Percentiles rank a stretch among this genome's conserved stretches.
Evolutionary conservation across 2,329 filamentous ascomycete genomes (phyloP).

Genomic region (Elsinoe perseae): DNA sequence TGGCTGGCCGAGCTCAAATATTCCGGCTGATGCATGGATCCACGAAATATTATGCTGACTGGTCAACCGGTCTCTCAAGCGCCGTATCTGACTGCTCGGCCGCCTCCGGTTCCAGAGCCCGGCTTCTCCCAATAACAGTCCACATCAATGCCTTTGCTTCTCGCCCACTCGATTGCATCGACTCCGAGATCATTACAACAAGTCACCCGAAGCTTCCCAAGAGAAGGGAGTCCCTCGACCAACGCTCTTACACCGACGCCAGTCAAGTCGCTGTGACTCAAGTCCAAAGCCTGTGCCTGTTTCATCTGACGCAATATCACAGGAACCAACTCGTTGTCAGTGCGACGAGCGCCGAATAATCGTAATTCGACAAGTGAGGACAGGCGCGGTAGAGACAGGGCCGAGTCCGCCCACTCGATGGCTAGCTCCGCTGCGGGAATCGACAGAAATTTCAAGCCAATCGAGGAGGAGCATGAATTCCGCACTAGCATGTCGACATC

Average conservation of each 20-base stretch:
- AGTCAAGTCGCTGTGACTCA: constrained; percentile 33
- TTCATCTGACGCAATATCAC: constrained; percentile 14
- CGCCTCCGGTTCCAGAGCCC: background rate
- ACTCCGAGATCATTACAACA: constrained; percentile 31
- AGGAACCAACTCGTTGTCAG: constrained; percentile 14
- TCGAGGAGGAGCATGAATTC: background rate
- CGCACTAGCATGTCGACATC: background rate
- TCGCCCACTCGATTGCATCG: constrained; percentile 37
- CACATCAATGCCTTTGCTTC: constrained; percentile 29
- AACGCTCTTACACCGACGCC: constrained; percentile 36
- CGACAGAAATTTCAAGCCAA: background rate
- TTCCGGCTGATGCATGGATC: no score
- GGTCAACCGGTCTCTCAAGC: background rate
- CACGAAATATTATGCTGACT: no score
- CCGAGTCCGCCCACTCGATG: constrained; percentile 9
- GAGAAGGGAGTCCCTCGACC: constrained; percentile 23
- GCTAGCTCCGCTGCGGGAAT: background rate
- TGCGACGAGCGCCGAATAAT: background rate
- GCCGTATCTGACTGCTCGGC: constrained; percentile 4
- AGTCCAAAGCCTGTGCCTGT: constrained; percentile 27
- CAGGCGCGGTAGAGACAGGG: constrained; percentile 12
- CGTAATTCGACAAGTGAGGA: constrained; percentile 6
- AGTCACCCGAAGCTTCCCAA: constrained; percentile 23
- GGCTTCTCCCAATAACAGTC: constrained; percentile 16
- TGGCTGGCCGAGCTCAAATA: no score